These are phyloP conservation scores for Microbotryum lychnidis-dioicae DNA, from an alignment of 1,284 basidiomycete species.

Conservation along the genomic window DNA sequence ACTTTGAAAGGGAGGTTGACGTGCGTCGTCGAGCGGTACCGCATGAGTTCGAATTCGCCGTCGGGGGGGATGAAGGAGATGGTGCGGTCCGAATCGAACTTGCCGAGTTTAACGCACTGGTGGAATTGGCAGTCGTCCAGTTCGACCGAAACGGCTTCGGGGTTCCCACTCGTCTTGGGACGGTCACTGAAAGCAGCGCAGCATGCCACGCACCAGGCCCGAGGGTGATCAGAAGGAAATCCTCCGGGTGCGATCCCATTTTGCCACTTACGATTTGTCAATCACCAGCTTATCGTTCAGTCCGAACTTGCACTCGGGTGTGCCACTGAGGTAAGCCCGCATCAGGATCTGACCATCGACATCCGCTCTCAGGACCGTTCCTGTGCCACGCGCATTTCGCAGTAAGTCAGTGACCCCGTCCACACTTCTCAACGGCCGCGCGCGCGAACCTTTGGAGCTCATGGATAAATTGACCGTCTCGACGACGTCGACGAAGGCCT, in stretches of 20 bases:
- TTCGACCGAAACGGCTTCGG: slow-evolving; percentile 58
- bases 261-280: slow-evolving; percentile 45
- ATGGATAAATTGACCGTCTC: slow-evolving; percentile 94
- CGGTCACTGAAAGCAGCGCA: neutral
- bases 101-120: slow-evolving; percentile 89
- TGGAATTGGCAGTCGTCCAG: slow-evolving; percentile 98
- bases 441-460: slow-evolving; percentile 74
- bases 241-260: neutral
- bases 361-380: slow-evolving; percentile 85
- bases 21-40: slow-evolving; percentile 92
- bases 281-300: slow-evolving; percentile 96
- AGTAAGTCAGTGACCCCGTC: neutral
- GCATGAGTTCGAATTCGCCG: slow-evolving; percentile 98
- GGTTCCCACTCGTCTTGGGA: slow-evolving; percentile 8
- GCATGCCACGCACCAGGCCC: neutral
- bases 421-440: neutral
- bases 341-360: slow-evolving; percentile 97
- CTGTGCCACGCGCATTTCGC: slow-evolving; percentile 55
- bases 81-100: slow-evolving; percentile 84
- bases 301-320: slow-evolving; percentile 96
- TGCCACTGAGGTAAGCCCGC: slow-evolving; percentile 92
- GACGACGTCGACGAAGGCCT: slow-evolving; percentile 95
- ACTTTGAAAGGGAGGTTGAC: slow-evolving; percentile 88
- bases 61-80: slow-evolving; percentile 98
- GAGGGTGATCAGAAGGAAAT: neutral